Conservation (phyloP, 129 eudicot genomes). For the Artemisia argyi region DNA sequence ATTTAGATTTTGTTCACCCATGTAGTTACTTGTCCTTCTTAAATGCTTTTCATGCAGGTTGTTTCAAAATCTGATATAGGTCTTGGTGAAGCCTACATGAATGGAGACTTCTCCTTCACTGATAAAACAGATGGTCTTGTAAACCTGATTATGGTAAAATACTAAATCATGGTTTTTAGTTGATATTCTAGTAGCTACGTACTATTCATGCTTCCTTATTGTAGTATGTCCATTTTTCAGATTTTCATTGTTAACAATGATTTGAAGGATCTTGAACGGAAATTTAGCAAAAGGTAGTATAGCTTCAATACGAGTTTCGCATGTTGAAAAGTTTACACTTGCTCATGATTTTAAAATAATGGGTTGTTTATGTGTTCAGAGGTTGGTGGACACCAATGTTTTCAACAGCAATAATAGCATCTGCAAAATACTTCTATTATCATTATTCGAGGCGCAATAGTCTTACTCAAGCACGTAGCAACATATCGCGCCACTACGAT, state of each 20-base stretch:
- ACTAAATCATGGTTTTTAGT: conserved; percentile 14
- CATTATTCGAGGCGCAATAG: conserved; percentile 75
- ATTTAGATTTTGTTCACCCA: no score
- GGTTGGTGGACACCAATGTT: conserved; percentile 97
- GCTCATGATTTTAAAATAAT: no score
- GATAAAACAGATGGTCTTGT: conserved; percentile 80
- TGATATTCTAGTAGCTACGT: not conserved
- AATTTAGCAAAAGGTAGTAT: conserved; percentile 59
- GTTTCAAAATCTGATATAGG: conserved; percentile 92
- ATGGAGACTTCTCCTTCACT: conserved; percentile 92
- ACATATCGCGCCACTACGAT: conserved; percentile 51
- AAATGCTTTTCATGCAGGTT: no score
- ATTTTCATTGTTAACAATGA: conserved; percentile 69
- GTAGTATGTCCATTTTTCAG: conserved; percentile 39
- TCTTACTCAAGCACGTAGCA: conserved; percentile 91
- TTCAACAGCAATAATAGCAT: conserved; percentile 79
- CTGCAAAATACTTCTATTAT: conserved; percentile 74
- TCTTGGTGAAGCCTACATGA: conserved; percentile 91
- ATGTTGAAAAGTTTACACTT: no score
- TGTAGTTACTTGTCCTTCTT: no score
- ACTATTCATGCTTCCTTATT: not conserved
- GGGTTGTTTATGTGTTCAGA: conserved; percentile 28
- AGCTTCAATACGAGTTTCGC: no score
- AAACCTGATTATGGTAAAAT: conserved; percentile 77
- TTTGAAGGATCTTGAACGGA: conserved; percentile 34